Conservation (phyloP, 768 basidiomycete species). For the Auricularia sp. region DNA sequence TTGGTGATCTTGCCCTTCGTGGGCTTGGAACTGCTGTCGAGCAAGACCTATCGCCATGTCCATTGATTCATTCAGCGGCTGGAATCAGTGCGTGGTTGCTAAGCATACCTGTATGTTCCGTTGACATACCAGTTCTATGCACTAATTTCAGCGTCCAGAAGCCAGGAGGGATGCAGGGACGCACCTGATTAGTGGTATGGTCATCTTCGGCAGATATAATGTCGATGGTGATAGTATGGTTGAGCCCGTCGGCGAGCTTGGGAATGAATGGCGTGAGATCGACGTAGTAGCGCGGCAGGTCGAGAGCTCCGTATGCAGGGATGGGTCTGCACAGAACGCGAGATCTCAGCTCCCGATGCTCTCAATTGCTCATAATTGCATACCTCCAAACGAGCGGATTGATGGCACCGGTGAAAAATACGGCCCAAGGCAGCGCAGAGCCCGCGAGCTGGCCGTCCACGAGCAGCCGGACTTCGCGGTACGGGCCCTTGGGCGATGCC, state of each 20-base stretch:
- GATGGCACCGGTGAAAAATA: constrained; percentile 55
- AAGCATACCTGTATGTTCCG: constrained; percentile 37
- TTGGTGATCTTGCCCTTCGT: constrained; percentile 59
- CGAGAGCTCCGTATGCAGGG: constrained; percentile 64
- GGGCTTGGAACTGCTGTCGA: constrained; percentile 29
- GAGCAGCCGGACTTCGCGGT: constrained; percentile 52
- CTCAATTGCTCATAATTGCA: constrained; percentile 2
- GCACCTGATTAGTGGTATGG: constrained; percentile 50
- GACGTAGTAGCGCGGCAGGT: constrained; percentile 67
- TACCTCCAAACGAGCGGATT: constrained; percentile 46
- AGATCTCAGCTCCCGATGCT: background rate
- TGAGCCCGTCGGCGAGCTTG: constrained; percentile 51
- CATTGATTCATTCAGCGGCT: too few species aligned
- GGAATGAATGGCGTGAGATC: constrained; percentile 74
- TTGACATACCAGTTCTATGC: constrained; percentile 40
- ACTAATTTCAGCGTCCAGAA: background rate
- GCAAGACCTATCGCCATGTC: background rate
- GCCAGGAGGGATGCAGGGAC: background rate
- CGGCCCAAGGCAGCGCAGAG: constrained; percentile 45
- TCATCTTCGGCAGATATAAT: constrained; percentile 59
- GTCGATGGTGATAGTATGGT: constrained; percentile 64
- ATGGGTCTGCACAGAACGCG: constrained; percentile 40
- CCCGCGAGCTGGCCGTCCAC: constrained; percentile 48
- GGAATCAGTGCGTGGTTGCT: constrained; percentile 2
- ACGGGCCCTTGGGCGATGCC: constrained; percentile 41